phyloP scores from a whole-genome alignment of 192 early-diverging fungal species.

The Coemansia aciculifera region DNA sequence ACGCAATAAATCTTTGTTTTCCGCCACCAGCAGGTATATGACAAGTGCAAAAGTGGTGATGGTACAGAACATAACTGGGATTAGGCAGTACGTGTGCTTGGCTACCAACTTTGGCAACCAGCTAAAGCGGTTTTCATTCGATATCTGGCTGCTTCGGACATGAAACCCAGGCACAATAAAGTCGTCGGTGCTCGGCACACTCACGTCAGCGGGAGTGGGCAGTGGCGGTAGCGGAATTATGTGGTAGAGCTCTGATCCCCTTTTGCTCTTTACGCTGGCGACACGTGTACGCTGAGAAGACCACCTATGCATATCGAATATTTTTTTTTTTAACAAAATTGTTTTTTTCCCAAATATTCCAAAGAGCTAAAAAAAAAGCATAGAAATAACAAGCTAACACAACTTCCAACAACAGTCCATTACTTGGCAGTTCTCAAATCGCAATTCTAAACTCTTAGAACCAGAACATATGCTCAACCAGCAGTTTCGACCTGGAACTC shows the following conservation, averaged over 20 bases:
- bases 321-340: too few species aligned
- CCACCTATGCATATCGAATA: not conserved
- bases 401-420: not conserved
- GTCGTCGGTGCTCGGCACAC: not conserved
- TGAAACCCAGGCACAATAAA: not conserved
- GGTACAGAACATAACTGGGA: not conserved
- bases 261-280: not conserved
- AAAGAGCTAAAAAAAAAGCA: not conserved
- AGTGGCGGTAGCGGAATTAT: not conserved
- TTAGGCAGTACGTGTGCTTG: not conserved
- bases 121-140: not conserved
- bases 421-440: not conserved
- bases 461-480: conserved; percentile 54
- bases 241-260: not conserved
- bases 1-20: not conserved
- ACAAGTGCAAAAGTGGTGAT: conserved; percentile 2
- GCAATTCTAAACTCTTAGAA: not conserved
- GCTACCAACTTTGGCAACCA: not conserved
- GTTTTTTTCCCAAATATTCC: not conserved
- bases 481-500: conserved; percentile 34
- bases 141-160: not conserved
- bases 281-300: conserved; percentile 7
- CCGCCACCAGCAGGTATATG: not conserved
- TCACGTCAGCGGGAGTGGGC: not conserved
- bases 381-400: not conserved